Evolutionary conservation across 176 grass and related monocot genomes (phyloP).

Genomic region (Hordeum marinum): DNA sequence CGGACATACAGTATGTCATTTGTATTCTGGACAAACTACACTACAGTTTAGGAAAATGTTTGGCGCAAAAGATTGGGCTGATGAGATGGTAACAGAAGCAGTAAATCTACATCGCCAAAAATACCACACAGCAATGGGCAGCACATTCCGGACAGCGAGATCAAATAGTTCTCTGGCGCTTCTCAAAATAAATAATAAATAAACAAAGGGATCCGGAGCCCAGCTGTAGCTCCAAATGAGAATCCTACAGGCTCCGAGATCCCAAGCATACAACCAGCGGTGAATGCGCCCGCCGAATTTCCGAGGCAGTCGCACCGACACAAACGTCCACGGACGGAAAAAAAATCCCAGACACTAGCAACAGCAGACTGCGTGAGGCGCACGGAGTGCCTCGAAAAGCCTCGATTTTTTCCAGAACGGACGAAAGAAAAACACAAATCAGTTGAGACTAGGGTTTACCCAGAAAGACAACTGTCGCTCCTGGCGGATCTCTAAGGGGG

Average conservation of each 20-base stretch:
- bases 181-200: slow-evolving; percentile 2
- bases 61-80: background rate
- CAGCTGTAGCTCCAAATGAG: slow-evolving; percentile 15
- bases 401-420: slow-evolving; percentile 12
- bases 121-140: background rate
- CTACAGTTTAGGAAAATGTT: background rate
- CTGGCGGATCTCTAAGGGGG: slow-evolving; percentile 34
- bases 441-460: slow-evolving; percentile 49
- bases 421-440: background rate
- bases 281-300: background rate
- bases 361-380: background rate
- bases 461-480: slow-evolving; percentile 22
- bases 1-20: background rate
- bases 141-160: background rate
- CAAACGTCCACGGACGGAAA: background rate
- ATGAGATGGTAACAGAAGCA: background rate
- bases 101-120: background rate
- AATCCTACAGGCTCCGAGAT: slow-evolving; percentile 23
- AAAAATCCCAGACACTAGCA: background rate
- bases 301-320: slow-evolving; percentile 24
- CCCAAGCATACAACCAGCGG: background rate
- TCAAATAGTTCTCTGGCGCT: slow-evolving; percentile 2
- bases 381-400: background rate
- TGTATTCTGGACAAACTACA: background rate
- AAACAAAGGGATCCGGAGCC: background rate